phyloP scores from a whole-genome alignment of 495 filamentous ascomycete genomes.

The Coniosporium apollinis region DNA sequence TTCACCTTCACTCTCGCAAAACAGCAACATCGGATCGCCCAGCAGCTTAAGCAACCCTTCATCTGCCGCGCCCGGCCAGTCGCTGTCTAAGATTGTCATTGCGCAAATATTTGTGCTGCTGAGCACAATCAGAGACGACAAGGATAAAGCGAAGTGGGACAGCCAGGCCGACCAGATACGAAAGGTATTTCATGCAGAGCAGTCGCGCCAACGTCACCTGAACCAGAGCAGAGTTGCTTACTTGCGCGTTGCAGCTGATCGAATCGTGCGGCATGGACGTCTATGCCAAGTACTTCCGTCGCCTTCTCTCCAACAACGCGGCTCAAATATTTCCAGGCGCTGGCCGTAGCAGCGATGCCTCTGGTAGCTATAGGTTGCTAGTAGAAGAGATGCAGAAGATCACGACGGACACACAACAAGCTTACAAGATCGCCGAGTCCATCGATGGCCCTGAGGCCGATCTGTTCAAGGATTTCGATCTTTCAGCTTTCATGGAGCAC shows the following conservation, averaged over 20 bases:
- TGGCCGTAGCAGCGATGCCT: constrained; percentile 51
- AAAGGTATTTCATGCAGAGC: constrained; percentile 41
- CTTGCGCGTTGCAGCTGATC: constrained; percentile 44
- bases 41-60: constrained; percentile 31
- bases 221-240: constrained; percentile 1
- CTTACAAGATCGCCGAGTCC: constrained; percentile 78
- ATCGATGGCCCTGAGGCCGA: constrained; percentile 77
- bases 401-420: constrained; percentile 58
- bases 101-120: constrained; percentile 89
- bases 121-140: constrained; percentile 81
- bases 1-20: constrained; percentile 44
- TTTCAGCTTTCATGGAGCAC: constrained; percentile 81
- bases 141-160: constrained; percentile 88
- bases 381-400: constrained; percentile 76
- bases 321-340: constrained; percentile 66
- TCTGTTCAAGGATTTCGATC: constrained; percentile 84
- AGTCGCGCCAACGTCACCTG: not conserved
- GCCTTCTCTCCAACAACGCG: constrained; percentile 70
- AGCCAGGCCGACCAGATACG: constrained; percentile 75
- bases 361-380: constrained; percentile 65
- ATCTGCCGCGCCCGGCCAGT: constrained; percentile 10
- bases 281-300: constrained; percentile 79
- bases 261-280: constrained; percentile 96
- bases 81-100: constrained; percentile 69
- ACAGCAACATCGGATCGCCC: constrained; percentile 46